Conservation (phyloP, 257 asterid genomes). For the Gentiana straminea region DNA sequence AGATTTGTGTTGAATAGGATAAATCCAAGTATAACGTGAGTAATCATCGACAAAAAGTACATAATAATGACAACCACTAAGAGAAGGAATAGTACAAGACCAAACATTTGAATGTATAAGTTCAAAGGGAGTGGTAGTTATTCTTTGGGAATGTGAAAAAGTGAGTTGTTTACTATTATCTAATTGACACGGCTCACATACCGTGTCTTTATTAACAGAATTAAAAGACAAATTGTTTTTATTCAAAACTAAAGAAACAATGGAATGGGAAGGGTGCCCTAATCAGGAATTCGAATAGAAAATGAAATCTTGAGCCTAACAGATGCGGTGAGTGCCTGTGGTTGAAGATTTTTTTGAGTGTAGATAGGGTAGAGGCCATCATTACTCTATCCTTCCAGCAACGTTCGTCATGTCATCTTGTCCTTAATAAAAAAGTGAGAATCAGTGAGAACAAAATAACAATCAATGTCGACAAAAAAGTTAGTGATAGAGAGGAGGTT, state of each 20-base stretch:
- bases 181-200: no score
- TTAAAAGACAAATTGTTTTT: no score
- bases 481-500: neutral
- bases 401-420: neutral
- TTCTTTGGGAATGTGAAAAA: neutral
- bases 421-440: neutral
- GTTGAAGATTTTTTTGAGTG: accelerated
- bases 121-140: neutral
- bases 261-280: no score
- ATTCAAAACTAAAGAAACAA: no score
- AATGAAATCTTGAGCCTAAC: neutral
- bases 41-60: no score
- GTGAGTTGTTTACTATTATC: neutral
- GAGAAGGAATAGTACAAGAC: neutral
- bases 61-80: neutral
- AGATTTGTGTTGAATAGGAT: no score
- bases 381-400: neutral
- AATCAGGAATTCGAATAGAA: no score
- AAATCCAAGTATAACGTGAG: no score
- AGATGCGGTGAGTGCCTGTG: neutral
- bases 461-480: neutral
- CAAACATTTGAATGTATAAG: neutral
- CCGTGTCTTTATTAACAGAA: no score
- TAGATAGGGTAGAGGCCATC: neutral
- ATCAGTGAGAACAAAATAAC: neutral